Percentiles rank a stretch among this genome's conserved stretches.
Conservation (phyloP, 176 grass and related monocot genomes). For the Puccinellia tenuiflora region DNA sequence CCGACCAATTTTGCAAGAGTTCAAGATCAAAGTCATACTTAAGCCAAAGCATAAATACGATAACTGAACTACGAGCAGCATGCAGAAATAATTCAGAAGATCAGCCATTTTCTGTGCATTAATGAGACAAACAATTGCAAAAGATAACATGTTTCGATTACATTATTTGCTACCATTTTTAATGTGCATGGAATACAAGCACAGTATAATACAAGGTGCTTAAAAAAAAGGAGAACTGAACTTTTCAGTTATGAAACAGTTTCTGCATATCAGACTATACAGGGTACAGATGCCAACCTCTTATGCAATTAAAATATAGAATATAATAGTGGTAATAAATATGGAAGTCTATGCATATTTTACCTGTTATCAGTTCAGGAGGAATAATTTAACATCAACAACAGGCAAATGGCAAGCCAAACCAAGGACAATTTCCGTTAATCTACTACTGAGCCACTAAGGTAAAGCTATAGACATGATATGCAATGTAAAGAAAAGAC, state of each 20-base stretch:
- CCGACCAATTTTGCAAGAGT: conserved; percentile 3
- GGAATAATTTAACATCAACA: background rate
- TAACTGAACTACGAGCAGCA: background rate
- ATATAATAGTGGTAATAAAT: background rate
- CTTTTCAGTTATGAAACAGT: background rate
- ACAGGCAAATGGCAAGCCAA: background rate
- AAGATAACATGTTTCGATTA: background rate
- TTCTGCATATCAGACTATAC: background rate
- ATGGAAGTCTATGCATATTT: background rate
- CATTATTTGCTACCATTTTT: background rate
- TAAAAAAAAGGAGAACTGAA: background rate
- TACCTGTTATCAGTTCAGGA: background rate
- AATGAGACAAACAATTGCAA: background rate
- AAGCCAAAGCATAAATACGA: background rate
- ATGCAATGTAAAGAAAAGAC: background rate
- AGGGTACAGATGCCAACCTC: background rate
- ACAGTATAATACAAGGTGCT: background rate
- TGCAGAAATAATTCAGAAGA: background rate
- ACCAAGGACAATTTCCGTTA: background rate
- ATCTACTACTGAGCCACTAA: background rate
- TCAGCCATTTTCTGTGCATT: background rate
- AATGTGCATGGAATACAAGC: background rate
- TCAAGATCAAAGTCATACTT: conserved; percentile 1
- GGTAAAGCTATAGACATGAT: background rate
- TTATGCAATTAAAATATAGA: background rate